Evolutionary conservation across 352 stramenopile species (phyloP).

Genomic region (Globisporangium apiculatum): DNA sequence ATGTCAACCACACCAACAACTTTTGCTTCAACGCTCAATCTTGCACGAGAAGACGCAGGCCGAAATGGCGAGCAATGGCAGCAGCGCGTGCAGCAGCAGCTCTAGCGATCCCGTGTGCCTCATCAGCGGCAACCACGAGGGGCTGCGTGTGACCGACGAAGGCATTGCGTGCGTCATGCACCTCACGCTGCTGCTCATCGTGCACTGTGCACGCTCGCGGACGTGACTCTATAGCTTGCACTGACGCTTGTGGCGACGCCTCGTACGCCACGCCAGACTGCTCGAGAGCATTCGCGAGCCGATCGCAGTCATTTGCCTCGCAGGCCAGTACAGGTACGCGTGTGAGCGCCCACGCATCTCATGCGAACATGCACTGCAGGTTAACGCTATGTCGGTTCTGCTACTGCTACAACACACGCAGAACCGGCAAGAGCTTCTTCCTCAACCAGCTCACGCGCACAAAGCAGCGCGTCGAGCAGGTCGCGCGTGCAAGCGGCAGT

Average conservation of each 20-base stretch:
- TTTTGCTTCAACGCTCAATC: neutral
- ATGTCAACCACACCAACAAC: neutral
- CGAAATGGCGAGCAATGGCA: constrained; percentile 4
- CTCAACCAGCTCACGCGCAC: constrained; percentile 66
- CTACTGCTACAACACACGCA: constrained; percentile 6
- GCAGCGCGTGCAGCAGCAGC: no score
- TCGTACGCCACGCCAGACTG: constrained; percentile 22
- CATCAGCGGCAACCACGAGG: constrained; percentile 39
- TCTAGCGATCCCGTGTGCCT: constrained; percentile 45
- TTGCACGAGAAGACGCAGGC: no score
- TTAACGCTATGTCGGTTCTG: neutral
- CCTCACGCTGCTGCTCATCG: neutral
- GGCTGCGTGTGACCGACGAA: constrained; percentile 44
- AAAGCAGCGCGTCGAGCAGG: neutral
- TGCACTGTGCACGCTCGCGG: neutral
- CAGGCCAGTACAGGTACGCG: constrained; percentile 65
- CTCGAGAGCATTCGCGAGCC: constrained; percentile 60
- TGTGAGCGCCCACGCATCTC: no score
- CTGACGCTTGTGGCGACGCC: no score
- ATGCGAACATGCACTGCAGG: neutral
- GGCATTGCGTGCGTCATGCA: constrained; percentile 28
- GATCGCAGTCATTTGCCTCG: constrained; percentile 72
- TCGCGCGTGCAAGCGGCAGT: neutral
- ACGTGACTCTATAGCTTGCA: neutral
- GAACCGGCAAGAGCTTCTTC: constrained; percentile 86